phyloP scores from a whole-genome alignment of 2,329 filamentous ascomycete species.

The Xylaria sp. region DNA sequence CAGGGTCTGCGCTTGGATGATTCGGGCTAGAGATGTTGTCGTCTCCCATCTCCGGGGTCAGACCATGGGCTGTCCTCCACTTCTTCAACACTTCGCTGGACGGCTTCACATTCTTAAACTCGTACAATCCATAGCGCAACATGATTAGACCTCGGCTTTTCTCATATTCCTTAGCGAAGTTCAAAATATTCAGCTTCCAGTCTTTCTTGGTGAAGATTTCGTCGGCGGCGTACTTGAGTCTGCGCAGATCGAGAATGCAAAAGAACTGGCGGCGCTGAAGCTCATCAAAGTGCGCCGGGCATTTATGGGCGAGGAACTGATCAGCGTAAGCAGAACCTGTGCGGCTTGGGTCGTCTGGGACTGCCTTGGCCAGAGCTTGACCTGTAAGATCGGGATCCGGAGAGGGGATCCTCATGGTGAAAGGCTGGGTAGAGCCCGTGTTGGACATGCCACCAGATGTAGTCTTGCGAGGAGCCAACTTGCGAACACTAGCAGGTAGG shows the following conservation, averaged over 20 bases:
- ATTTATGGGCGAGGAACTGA: slow-evolving; percentile 67
- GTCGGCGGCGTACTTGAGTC: slow-evolving; percentile 70
- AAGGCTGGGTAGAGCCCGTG: slow-evolving; percentile 63
- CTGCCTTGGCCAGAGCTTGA: slow-evolving; percentile 63
- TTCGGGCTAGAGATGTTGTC: slow-evolving; percentile 50
- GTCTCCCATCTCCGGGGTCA: slow-evolving; percentile 62
- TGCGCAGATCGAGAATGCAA: slow-evolving; percentile 70
- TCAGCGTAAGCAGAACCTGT: slow-evolving; percentile 69
- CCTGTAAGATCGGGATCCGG: slow-evolving; percentile 67
- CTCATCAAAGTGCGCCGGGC: slow-evolving; percentile 67
- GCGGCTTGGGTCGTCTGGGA: slow-evolving; percentile 64
- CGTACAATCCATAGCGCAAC: slow-evolving; percentile 70
- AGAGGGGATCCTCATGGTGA: slow-evolving; percentile 68
- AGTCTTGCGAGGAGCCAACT: slow-evolving; percentile 52
- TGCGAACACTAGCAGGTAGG: slow-evolving; percentile 44
- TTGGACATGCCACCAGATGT: slow-evolving; percentile 63
- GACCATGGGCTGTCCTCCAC: slow-evolving; percentile 67
- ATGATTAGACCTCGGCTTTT: slow-evolving; percentile 72
- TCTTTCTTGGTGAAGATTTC: slow-evolving; percentile 71
- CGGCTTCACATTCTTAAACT: slow-evolving; percentile 71
- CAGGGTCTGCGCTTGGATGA: slow-evolving; percentile 50
- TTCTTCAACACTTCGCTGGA: slow-evolving; percentile 67
- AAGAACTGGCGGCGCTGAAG: slow-evolving; percentile 71
- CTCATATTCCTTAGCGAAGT: slow-evolving; percentile 73
- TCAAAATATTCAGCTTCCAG: slow-evolving; percentile 71